These are phyloP conservation scores for Nothomitra cinnamomea DNA, from an alignment of 2,329 filamentous ascomycete species.

Conservation along the genomic window DNA sequence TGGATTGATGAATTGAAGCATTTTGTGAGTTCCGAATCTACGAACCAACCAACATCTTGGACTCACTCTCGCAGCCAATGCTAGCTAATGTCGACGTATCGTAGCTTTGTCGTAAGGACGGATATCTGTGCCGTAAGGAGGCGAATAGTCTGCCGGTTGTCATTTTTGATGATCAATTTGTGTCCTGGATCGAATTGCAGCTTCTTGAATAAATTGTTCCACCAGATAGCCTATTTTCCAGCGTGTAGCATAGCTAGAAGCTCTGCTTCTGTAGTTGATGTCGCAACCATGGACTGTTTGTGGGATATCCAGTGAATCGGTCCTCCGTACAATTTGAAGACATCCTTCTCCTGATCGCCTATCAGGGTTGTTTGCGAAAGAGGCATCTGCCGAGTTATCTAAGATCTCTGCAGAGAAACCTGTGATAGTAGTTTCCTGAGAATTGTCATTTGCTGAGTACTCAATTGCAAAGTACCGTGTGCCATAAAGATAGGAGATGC, in stretches of 20 bases:
- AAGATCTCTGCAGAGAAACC: too few species aligned
- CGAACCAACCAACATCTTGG: background rate
- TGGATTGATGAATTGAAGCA: background rate
- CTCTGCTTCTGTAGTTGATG: constrained; percentile 3
- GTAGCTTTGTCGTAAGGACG: constrained; percentile 8
- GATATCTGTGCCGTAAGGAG: constrained; percentile 3
- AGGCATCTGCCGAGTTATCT: background rate
- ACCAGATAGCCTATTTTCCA: background rate
- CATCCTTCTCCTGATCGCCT: too few species aligned
- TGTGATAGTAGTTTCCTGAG: background rate
- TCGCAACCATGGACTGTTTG: constrained; percentile 3
- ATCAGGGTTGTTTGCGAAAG: background rate
- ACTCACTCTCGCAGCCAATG: constrained; percentile 15
- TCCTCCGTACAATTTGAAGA: background rate
- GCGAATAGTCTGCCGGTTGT: constrained; percentile 7
- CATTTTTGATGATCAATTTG: background rate
- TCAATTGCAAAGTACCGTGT: constrained; percentile 1
- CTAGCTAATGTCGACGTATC: constrained; percentile 15
- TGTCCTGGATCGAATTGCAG: constrained; percentile 7
- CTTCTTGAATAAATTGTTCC: constrained; percentile 7
- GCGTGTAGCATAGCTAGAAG: background rate
- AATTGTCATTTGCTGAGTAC: background rate
- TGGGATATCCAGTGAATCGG: background rate
- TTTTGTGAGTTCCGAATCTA: background rate
- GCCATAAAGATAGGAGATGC: constrained; percentile 5